Conservation (phyloP, 2,329 filamentous ascomycete genomes). For the Coniochaeta prunicola region DNA sequence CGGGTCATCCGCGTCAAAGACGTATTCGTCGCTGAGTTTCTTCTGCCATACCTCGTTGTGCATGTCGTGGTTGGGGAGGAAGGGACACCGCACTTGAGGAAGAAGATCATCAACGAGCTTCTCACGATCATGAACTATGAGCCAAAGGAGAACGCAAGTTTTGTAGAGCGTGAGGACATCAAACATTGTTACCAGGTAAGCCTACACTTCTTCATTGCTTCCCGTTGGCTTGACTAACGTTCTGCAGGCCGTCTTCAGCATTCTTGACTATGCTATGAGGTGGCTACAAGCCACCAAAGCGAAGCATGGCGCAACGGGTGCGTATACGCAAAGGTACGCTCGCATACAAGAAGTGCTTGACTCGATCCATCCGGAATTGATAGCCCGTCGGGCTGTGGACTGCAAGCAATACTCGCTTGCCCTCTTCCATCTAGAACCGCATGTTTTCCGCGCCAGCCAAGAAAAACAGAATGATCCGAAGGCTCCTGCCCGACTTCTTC, state of each 20-base stretch:
- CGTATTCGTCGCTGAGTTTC: constrained; percentile 75
- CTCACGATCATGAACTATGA: constrained; percentile 63
- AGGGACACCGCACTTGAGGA: constrained; percentile 38
- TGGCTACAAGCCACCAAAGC: constrained; percentile 76
- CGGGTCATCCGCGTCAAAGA: constrained; percentile 83
- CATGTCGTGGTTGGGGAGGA: constrained; percentile 72
- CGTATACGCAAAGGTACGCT: constrained; percentile 35
- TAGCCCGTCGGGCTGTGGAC: constrained; percentile 78
- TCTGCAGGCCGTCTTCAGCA: constrained; percentile 71
- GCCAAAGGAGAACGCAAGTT: constrained; percentile 39
- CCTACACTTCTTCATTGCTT: background rate
- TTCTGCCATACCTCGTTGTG: constrained; percentile 79
- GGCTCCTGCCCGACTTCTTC: constrained; percentile 59
- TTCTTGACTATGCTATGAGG: constrained; percentile 83
- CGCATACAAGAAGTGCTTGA: constrained; percentile 41
- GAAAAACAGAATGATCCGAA: constrained; percentile 36
- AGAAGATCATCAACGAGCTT: constrained; percentile 66
- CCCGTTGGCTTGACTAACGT: constrained; percentile 11
- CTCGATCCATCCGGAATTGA: constrained; percentile 65
- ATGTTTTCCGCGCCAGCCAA: constrained; percentile 50
- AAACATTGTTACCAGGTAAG: constrained; percentile 80
- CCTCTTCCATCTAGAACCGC: constrained; percentile 89
- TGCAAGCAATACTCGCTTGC: constrained; percentile 90
- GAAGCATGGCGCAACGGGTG: constrained; percentile 13
- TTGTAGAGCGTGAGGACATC: constrained; percentile 64